Base-by-base conservation (phyloP, 164 flowering plant genomes). In the Piper longum region DNA sequence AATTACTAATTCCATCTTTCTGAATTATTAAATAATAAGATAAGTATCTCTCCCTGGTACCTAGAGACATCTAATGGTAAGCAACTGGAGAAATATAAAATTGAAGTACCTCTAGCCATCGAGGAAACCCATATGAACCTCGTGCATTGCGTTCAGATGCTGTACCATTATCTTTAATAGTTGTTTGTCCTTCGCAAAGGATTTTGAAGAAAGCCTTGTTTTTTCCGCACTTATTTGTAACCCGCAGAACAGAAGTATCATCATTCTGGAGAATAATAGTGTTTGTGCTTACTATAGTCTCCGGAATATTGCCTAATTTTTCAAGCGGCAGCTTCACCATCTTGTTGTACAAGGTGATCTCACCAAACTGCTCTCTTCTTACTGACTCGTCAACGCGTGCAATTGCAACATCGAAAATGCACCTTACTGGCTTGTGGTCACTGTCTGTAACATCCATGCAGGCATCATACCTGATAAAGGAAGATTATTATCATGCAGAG, bases 391-490 rank as follows among this genome's bases (percentile, higher is more conserved):
- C 98, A 43, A 78, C 81, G 62, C 75, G 86, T 43, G 90, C 83
- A 61, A 95, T 78, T 62, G 84, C 78, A 19, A 85, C 81, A 70
- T 62, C 72, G 56, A 84, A 80, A 68, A 82, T 86, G 71, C 96
- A 89, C 42, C 96, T 84, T 4, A 95, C 96, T 44, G 99, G 99
- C 72, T 95, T 95, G 82, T 95, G 99, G 74, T 95, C 99, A 70
- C 99, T 95, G 58, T 95, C 99, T 7, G 81, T 83, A 44, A 95
- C 99, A 65, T 91, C 97, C 99, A 95, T 95, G 81, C 87, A 83
- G 67, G 97, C 98, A 43, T 89, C 98, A 68, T 95, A 95, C 82
- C 99, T 93, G 69, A 62, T 52, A 60, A 58, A 61, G 16, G 42
- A 41, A 58, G n/a, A 17, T 48, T 48, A 48, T 8, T 48, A 12